Conservation (phyloP, 1,284 basidiomycete species). For the Hemileia vastatrix region DNA sequence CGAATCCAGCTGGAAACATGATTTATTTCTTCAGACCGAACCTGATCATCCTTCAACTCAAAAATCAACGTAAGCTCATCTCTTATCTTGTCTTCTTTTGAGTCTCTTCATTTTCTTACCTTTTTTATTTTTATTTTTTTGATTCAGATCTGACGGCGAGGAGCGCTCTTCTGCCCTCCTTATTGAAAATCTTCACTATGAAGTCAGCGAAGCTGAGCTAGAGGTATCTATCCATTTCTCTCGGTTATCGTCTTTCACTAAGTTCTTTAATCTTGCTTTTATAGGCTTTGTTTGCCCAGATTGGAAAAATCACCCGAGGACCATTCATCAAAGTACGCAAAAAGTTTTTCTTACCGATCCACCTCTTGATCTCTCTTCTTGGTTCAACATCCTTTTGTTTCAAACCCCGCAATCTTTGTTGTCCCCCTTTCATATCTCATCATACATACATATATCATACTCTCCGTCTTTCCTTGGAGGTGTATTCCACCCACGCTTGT, state of each 20-base stretch:
- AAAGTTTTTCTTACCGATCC: slow-evolving; percentile 14
- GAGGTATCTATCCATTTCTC: background rate
- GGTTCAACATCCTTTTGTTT: no score
- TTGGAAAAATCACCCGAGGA: slow-evolving; percentile 15
- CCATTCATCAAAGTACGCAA: slow-evolving; percentile 22
- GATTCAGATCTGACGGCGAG: background rate
- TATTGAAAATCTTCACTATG: slow-evolving; percentile 17
- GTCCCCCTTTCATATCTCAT: no score
- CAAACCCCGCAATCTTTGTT: no score
- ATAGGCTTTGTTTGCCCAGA: slow-evolving; percentile 16
- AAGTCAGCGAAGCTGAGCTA: slow-evolving; percentile 19
- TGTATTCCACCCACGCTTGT: no score
- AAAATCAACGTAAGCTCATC: background rate
- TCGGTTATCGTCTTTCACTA: background rate
- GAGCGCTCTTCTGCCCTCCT: slow-evolving; percentile 6
- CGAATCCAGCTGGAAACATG: slow-evolving; percentile 12
- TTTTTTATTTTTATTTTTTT: background rate
- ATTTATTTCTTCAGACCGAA: slow-evolving; percentile 19
- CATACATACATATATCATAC: no score
- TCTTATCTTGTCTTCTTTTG: background rate
- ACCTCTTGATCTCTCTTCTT: no score
- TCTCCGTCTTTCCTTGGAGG: no score
- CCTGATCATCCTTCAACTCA: background rate
- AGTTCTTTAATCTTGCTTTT: background rate
- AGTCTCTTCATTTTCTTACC: background rate